Evolutionary conservation across 106 monocot species (phyloP), one percentile per base, ranked within the genome.

Genomic region (Dioscorea alata): DNA sequence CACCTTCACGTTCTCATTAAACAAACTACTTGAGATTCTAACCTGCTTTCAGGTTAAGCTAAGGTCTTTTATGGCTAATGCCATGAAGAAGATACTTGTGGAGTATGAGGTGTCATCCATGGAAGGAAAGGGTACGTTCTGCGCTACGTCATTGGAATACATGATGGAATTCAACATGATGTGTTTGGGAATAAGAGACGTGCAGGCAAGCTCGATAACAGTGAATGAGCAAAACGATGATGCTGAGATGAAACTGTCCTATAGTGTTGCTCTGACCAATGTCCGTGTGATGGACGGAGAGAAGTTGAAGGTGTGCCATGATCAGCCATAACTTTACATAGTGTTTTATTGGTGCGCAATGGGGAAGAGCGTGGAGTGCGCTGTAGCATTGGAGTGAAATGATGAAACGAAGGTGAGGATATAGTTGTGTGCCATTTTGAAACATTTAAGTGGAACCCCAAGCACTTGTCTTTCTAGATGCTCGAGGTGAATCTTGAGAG

Each of bases 121-220:
- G 8, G 51, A 33, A 6, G 82, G 78, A 13, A 78, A 83, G 80
- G 66, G 12, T 23, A 83, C 77, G 66, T 16, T 1, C 48, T 94
- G 90, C 65, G 84, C 77, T 12, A 90, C 86, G n/a, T 94, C 90
- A 1, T 62, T 94, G 60, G 93, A 94, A 62, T 90, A 84, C 60
- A 90, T 94, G 93, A 87, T 94, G 1, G 93, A 94, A 4, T 87
- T 90, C 68, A 61, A 52, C 68, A 72, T 50, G 4, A 7, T 64
- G 4, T 63, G 32, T 42, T 71, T 90, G n/a, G 81, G 70, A 0
- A 80, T 82, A 14, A 61, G 53, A n/a, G 31, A 78, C 21, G 57
- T 89, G 33, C 1, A 59, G 18, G 80, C 75, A 8, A 32, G 63
- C 2, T 84, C 84, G 1, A 88, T 86, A 0, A 72, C 70, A 15